Conservation (phyloP, 2,329 filamentous ascomycete species). For the Grosmannia huntii region DNA sequence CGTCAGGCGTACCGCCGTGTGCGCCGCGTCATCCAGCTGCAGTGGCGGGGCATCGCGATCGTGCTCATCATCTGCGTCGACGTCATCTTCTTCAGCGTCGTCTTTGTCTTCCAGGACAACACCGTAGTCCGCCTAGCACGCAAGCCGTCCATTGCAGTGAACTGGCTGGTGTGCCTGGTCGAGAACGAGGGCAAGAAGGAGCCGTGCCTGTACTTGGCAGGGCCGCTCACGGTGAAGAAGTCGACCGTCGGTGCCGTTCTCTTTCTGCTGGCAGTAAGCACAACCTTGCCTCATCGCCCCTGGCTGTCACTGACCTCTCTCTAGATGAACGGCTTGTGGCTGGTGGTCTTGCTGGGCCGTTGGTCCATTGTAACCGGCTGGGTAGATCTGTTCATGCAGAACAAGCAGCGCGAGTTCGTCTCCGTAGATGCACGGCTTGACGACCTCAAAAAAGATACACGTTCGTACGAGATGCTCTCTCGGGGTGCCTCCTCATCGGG, state of each 20-base stretch:
- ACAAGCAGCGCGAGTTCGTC: conserved; percentile 67
- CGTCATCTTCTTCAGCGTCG: conserved; percentile 83
- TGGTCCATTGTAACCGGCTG: conserved; percentile 79
- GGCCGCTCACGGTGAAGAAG: conserved; percentile 56
- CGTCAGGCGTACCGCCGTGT: conserved; percentile 81
- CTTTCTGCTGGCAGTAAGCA: conserved; percentile 62
- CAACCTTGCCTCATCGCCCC: conserved; percentile 37
- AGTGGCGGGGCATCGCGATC: conserved; percentile 88
- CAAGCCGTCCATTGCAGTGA: conserved; percentile 36
- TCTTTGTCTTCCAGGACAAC: conserved; percentile 81
- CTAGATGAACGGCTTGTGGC: conserved; percentile 74
- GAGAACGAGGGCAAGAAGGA: conserved; percentile 44
- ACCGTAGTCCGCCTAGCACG: conserved; percentile 48
- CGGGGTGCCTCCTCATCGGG: conserved; percentile 24
- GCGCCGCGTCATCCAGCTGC: conserved; percentile 72
- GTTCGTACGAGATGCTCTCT: conserved; percentile 73
- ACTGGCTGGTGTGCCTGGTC: conserved; percentile 65
- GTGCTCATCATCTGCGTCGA: conserved; percentile 83
- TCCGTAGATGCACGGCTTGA: conserved; percentile 62
- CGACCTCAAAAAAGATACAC: conserved; percentile 47
- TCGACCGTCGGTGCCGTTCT: conserved; percentile 70
- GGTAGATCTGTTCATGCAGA: conserved; percentile 47
- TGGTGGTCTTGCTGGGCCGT: conserved; percentile 67
- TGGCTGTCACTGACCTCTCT: conserved; percentile 5
- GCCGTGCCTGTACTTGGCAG: conserved; percentile 49